Evolutionary conservation across 129 eudicot genomes (phyloP).

Genomic region (Gnaphalium uliginosum): DNA sequence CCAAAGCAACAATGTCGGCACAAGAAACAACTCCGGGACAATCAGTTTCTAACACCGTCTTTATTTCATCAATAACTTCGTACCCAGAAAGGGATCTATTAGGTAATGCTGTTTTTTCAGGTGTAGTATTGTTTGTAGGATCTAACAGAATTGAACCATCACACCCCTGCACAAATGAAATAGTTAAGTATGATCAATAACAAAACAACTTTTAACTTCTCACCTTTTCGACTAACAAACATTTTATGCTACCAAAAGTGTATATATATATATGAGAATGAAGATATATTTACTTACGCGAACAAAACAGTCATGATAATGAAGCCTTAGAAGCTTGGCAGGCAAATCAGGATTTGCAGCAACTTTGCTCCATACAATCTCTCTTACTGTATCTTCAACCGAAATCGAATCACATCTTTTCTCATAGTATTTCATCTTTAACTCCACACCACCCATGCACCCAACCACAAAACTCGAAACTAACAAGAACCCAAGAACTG

Average conservation of each 20-base stretch:
- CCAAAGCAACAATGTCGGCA: slow-evolving; percentile 47
- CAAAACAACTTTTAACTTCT: neutral
- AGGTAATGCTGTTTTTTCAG: slow-evolving; percentile 47
- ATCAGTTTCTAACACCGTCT: slow-evolving; percentile 31
- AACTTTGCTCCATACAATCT: slow-evolving; percentile 48
- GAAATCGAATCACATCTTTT: slow-evolving; percentile 32
- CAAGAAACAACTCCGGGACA: slow-evolving; percentile 51
- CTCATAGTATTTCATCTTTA: slow-evolving; percentile 38
- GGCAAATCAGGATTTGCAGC: slow-evolving; percentile 34
- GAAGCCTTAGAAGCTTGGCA: slow-evolving; percentile 53
- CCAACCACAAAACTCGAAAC: slow-evolving; percentile 29
- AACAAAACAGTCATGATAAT: slow-evolving; percentile 60
- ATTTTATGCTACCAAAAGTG: neutral
- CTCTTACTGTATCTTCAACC: slow-evolving; percentile 30
- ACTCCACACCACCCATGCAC: slow-evolving; percentile 21
- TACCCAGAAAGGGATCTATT: slow-evolving; percentile 44
- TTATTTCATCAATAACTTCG: slow-evolving; percentile 56
- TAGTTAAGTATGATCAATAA: neutral
- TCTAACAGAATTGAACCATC: slow-evolving; percentile 49
- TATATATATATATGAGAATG: neutral
- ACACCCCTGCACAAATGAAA: slow-evolving; percentile 41
- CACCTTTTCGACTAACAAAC: neutral
- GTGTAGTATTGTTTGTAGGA: slow-evolving; percentile 27
- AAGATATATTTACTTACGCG: slow-evolving; percentile 38
- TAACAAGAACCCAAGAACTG: slow-evolving; percentile 11